Evolutionary conservation across 495 filamentous ascomycete species (phyloP).

Genomic region (Talaromyces stipitatus): DNA sequence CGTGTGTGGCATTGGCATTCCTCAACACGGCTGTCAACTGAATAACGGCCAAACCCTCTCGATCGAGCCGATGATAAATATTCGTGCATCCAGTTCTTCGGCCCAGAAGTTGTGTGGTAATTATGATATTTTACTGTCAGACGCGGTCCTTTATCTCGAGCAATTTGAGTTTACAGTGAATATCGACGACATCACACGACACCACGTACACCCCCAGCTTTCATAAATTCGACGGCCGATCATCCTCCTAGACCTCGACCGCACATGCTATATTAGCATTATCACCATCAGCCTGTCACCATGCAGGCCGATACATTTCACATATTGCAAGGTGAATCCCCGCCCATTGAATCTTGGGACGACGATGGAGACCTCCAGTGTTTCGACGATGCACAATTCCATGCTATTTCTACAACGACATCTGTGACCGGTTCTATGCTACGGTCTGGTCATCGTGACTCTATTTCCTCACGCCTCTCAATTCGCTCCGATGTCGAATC

Average conservation of each 20-base stretch:
- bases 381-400: conserved; percentile 60
- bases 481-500: conserved; percentile 75
- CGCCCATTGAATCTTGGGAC: conserved; percentile 78
- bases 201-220: neutral
- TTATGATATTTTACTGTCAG: neutral
- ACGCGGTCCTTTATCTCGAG: neutral
- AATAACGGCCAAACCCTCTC: neutral
- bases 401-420: conserved; percentile 54
- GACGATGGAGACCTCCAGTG: conserved; percentile 76
- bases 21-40: neutral
- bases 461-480: conserved; percentile 68
- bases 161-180: neutral
- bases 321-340: conserved; percentile 45
- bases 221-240: neutral
- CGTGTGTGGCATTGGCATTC: conserved; percentile 1
- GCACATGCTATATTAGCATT: neutral
- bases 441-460: conserved; percentile 56
- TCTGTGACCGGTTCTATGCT: conserved; percentile 43
- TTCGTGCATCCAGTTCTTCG: neutral
- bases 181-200: neutral
- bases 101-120: neutral
- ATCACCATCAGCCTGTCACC: neutral
- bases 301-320: conserved; percentile 56
- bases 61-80: conserved; percentile 2
- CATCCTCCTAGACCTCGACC: neutral